A percentile compares a stretch with the other conserved stretches of the same genome.
phyloP scores from a whole-genome alignment of 257 asterid genomes.

The Gynochthodes officinalis region DNA sequence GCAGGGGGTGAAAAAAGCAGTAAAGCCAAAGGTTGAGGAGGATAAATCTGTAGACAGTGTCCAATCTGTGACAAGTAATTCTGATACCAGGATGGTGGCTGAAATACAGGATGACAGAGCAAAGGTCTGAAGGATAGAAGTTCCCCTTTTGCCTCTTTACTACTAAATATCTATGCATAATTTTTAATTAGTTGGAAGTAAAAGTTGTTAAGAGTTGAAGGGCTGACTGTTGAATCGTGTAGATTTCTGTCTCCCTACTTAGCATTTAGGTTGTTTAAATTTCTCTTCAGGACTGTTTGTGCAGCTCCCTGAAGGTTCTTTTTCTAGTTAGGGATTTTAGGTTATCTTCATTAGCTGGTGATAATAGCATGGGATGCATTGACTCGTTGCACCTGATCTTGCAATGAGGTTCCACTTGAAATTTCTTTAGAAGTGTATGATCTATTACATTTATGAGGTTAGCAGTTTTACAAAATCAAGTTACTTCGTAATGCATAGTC shows the following conservation, averaged over 20 bases:
- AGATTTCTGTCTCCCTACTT: not conserved
- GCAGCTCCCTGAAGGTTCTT: not conserved
- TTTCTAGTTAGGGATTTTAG: not conserved
- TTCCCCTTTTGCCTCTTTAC: constrained; percentile 1
- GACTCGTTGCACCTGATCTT: constrained; percentile 3
- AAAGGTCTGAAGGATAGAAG: constrained; percentile 35
- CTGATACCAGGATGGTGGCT: constrained; percentile 35
- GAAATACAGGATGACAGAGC: constrained; percentile 41
- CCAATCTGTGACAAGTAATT: constrained; percentile 40
- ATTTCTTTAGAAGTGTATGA: not conserved
- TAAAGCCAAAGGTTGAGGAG: constrained; percentile 38
- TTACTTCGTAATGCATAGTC: not conserved
- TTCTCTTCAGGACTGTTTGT: not conserved
- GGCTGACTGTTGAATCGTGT: constrained; percentile 3
- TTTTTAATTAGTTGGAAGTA: not conserved
- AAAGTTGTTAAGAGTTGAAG: not conserved
- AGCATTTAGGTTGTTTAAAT: not conserved
- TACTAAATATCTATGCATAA: not conserved
- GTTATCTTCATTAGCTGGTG: constrained; percentile 1
- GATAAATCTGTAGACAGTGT: constrained; percentile 26
- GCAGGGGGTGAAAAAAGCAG: constrained; percentile 35
- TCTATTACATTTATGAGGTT: not conserved
- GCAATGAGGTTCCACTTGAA: not conserved
- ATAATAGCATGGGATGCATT: not conserved
- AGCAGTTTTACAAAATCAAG: not conserved